These are phyloP conservation scores for Nitzschia sp. DNA, from an alignment of 108 stramenopile species.

Conservation along the genomic window DNA sequence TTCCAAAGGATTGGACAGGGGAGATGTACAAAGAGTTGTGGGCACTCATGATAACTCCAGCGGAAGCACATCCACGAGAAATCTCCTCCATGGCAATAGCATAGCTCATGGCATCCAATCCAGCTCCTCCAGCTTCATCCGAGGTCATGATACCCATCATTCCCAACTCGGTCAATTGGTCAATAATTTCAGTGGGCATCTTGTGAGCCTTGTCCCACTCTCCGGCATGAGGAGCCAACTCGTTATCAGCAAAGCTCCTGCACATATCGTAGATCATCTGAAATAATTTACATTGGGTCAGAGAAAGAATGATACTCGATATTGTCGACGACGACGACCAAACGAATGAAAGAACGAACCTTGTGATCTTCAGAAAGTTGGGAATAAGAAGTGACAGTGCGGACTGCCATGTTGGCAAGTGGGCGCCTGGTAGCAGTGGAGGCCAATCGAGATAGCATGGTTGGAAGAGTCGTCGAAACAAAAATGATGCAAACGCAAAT, in stretches of 20 bases:
- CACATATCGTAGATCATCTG: slow-evolving; percentile 94
- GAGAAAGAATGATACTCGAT: background rate
- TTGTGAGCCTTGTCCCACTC: slow-evolving; percentile 85
- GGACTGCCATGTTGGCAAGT: background rate
- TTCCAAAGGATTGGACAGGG: slow-evolving; percentile 91
- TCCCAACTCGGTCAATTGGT: slow-evolving; percentile 85
- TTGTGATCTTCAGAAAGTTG: slow-evolving; percentile 89
- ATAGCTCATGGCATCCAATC: slow-evolving; percentile 92
- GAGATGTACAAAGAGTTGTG: slow-evolving; percentile 94
- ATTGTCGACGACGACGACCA: background rate
- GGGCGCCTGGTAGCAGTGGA: slow-evolving; percentile 20
- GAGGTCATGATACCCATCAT: slow-evolving; percentile 93
- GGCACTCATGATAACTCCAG: slow-evolving; percentile 95
- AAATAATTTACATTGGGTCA: background rate
- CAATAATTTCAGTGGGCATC: slow-evolving; percentile 68
- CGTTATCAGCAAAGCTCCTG: slow-evolving; percentile 92
- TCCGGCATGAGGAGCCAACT: slow-evolving; percentile 88
- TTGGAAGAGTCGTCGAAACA: background rate
- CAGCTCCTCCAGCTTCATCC: slow-evolving; percentile 79
- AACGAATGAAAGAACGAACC: background rate
- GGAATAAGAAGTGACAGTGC: slow-evolving; percentile 60
- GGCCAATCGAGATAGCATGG: slow-evolving; percentile 29
- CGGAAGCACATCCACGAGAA: slow-evolving; percentile 91
- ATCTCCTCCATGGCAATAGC: slow-evolving; percentile 99
- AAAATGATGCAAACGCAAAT: too few species aligned